Evolutionary conservation across 2,329 filamentous ascomycete genomes (phyloP).

Genomic region (Pseudocercospora eumusae): DNA sequence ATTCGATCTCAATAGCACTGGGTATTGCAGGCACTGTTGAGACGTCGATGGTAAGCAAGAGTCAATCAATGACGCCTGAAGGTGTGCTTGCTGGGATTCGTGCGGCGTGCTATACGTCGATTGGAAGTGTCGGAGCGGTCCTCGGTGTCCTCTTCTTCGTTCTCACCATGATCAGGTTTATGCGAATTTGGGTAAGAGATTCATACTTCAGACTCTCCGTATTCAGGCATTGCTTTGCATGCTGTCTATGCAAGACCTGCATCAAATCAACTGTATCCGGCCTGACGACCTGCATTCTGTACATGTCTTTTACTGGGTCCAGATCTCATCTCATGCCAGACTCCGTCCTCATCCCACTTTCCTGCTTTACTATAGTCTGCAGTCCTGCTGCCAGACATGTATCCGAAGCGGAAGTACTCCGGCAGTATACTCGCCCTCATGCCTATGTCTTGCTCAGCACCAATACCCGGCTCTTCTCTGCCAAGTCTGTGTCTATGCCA

Average conservation of each 20-base stretch:
- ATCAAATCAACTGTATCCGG: background rate
- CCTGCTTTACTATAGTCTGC: constrained; percentile 77
- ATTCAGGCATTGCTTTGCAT: background rate
- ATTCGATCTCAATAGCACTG: constrained; percentile 64
- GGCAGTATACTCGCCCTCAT: constrained; percentile 44
- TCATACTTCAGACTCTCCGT: background rate
- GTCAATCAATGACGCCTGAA: constrained; percentile 28
- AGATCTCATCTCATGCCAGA: constrained; percentile 66
- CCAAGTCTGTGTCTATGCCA: constrained; percentile 37
- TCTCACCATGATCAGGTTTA: background rate
- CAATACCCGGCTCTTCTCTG: constrained; percentile 11
- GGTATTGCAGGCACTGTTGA: constrained; percentile 67
- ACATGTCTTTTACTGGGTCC: constrained; percentile 51
- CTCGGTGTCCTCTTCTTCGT: constrained; percentile 29
- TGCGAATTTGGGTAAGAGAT: background rate
- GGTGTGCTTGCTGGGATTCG: constrained; percentile 44
- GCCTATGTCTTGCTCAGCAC: constrained; percentile 8
- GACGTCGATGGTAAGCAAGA: constrained; percentile 45
- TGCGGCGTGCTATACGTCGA: constrained; percentile 44
- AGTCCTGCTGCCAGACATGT: constrained; percentile 63
- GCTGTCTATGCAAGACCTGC: background rate
- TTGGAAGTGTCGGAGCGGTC: constrained; percentile 35
- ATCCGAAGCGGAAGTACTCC: constrained; percentile 78
- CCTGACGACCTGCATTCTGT: background rate
- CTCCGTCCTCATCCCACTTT: constrained; percentile 63